phyloP scores from a whole-genome alignment of 2,329 filamentous ascomycete genomes.

The Nigrospora sphaerica region DNA sequence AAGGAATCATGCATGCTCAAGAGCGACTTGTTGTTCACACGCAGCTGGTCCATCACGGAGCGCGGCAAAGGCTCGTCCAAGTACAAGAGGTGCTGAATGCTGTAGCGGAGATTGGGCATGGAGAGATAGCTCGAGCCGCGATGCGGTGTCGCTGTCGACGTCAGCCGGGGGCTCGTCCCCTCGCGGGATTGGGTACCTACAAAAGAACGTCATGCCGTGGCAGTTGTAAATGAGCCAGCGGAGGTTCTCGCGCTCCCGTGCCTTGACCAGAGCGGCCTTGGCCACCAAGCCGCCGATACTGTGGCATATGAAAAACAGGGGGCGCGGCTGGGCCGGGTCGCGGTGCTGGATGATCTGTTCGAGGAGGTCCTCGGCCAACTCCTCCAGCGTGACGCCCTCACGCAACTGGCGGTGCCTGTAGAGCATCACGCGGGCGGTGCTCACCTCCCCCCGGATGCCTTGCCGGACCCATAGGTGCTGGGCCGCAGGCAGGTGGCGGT shows the following conservation, averaged over 20 bases:
- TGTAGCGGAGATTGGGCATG: constrained; percentile 45
- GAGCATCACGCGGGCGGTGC: constrained; percentile 40
- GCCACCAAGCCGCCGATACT: constrained; percentile 54
- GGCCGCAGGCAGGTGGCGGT: constrained; percentile 20
- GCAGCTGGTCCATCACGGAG: constrained; percentile 42
- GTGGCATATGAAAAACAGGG: constrained; percentile 54
- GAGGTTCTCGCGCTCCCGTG: constrained; percentile 28
- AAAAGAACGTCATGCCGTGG: constrained; percentile 54
- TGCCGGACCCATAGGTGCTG: constrained; percentile 45
- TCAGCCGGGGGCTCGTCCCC: constrained; percentile 4
- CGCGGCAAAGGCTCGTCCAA: constrained; percentile 42
- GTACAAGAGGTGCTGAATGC: constrained; percentile 45
- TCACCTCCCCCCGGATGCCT: constrained; percentile 40
- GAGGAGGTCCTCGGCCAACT: constrained; percentile 39
- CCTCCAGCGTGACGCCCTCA: constrained; percentile 34
- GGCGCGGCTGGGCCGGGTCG: constrained; percentile 29
- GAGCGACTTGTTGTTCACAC: constrained; percentile 41
- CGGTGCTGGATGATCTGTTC: constrained; percentile 31
- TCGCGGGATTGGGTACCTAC: constrained; percentile 24
- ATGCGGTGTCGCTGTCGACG: constrained; percentile 45
- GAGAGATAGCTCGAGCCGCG: constrained; percentile 57
- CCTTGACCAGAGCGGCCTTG: constrained; percentile 47
- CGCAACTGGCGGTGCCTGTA: constrained; percentile 39
- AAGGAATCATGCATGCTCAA: constrained; percentile 47
- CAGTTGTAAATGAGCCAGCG: constrained; percentile 45